phyloP scores from a whole-genome alignment of 2,329 filamentous ascomycete genomes.

The Ophiosphaerella korrae region DNA sequence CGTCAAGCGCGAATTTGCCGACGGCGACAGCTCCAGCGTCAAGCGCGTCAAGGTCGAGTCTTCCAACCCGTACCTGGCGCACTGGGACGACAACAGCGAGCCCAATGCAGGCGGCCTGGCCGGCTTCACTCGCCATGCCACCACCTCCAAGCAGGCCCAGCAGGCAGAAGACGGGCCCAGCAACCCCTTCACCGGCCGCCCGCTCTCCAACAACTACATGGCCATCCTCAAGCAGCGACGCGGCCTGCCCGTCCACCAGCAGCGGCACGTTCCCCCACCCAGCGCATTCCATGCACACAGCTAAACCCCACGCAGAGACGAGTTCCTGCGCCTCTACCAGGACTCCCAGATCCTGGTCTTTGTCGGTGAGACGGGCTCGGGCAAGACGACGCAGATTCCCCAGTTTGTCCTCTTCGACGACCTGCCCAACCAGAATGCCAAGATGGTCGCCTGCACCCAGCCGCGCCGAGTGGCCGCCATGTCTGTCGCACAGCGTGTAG shows the following conservation, averaged over 20 bases:
- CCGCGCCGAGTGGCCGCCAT: conserved; percentile 96
- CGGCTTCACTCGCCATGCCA: conserved; percentile 75
- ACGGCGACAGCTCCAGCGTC: conserved; percentile 55
- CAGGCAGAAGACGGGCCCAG: conserved; percentile 77
- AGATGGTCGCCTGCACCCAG: conserved; percentile 96
- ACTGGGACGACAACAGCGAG: conserved; percentile 70
- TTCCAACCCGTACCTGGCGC: conserved; percentile 86
- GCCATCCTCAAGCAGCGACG: conserved; percentile 83
- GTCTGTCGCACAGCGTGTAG: conserved; percentile 95
- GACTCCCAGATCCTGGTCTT: conserved; percentile 95
- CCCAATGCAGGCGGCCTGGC: conserved; percentile 55
- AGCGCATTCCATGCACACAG: background rate
- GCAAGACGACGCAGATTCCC: conserved; percentile 98
- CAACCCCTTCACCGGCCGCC: conserved; percentile 83
- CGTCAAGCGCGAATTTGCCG: conserved; percentile 59
- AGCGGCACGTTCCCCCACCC: conserved; percentile 63
- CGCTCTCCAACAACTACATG: conserved; percentile 84
- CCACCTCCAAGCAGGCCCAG: conserved; percentile 75
- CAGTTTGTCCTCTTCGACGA: conserved; percentile 99
- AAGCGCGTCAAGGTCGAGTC: conserved; percentile 56
- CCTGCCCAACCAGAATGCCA: conserved; percentile 80
- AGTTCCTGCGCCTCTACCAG: conserved; percentile 93
- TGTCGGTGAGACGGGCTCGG: conserved; percentile 98
- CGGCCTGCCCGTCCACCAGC: conserved; percentile 87
- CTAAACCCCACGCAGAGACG: conserved; percentile 63